Conservation (phyloP, 176 grass and related monocot species). For the Carex cristatella region DNA sequence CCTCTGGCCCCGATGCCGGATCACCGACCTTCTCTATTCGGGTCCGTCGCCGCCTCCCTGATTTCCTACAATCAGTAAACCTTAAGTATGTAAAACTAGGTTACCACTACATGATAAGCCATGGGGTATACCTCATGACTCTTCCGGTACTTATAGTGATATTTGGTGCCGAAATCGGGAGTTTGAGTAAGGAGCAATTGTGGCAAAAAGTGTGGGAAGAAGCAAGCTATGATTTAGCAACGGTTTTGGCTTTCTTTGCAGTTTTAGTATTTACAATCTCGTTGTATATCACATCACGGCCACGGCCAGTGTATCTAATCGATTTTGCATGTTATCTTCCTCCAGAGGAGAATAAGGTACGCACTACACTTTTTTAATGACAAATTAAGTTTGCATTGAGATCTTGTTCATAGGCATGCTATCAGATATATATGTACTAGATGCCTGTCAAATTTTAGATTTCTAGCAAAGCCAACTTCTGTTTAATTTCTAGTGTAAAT, state of each 20-base stretch:
- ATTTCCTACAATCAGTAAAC: slow-evolving; percentile 98
- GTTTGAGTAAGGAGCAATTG: slow-evolving; percentile 77
- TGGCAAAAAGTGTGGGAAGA: slow-evolving; percentile 86
- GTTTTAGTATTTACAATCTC: slow-evolving; percentile 89
- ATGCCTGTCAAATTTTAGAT: background rate
- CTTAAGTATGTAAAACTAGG: slow-evolving; percentile 90
- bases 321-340: slow-evolving; percentile 95
- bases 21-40: slow-evolving; percentile 90
- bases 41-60: slow-evolving; percentile 80
- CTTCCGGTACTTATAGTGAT: slow-evolving; percentile 81
- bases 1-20: slow-evolving; percentile 81
- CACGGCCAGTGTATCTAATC: slow-evolving; percentile 84
- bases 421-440: background rate
- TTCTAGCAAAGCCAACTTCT: background rate
- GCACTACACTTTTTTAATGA: background rate
- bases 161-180: slow-evolving; percentile 86
- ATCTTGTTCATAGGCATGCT: background rate
- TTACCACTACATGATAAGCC: slow-evolving; percentile 95
- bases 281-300: slow-evolving; percentile 86
- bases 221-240: slow-evolving; percentile 91
- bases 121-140: slow-evolving; percentile 85
- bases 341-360: slow-evolving; percentile 86
- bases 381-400: background rate
- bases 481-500: background rate
- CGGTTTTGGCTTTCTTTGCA: slow-evolving; percentile 79